Percentiles rank a stretch among this genome's conserved stretches.
Evolutionary conservation across 768 basidiomycete genomes (phyloP).

Genomic region (Russula abietina): DNA sequence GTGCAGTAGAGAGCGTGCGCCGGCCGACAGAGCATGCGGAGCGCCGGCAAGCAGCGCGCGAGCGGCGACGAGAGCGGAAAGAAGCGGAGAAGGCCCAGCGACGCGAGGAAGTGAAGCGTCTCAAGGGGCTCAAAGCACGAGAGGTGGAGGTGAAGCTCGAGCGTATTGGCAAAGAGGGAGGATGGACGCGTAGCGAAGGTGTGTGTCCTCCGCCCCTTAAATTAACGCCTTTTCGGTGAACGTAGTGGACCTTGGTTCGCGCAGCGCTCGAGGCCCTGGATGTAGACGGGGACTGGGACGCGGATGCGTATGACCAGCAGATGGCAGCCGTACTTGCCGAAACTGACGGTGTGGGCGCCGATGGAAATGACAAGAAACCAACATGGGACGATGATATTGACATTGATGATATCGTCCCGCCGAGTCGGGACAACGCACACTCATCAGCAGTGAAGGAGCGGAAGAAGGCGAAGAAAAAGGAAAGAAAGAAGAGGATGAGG

Average conservation of each 20-base stretch:
- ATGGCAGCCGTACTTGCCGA: constrained; percentile 70
- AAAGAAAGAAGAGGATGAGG: constrained; percentile 51
- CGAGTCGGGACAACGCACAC: constrained; percentile 30
- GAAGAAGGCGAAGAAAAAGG: constrained; percentile 40
- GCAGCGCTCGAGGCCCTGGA: constrained; percentile 65
- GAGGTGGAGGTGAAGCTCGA: constrained; percentile 75
- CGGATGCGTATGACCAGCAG: constrained; percentile 72
- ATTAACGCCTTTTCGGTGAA: background rate
- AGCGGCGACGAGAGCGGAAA: constrained; percentile 69
- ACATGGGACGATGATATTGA: constrained; percentile 89
- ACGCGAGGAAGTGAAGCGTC: constrained; percentile 72
- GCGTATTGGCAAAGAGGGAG: constrained; percentile 64
- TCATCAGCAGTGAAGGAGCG: constrained; percentile 12
- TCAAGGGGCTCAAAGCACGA: constrained; percentile 80
- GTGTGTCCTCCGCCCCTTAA: background rate
- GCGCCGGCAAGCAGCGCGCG: constrained; percentile 73
- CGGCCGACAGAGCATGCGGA: constrained; percentile 56
- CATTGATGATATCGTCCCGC: constrained; percentile 54
- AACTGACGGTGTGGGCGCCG: constrained; percentile 37
- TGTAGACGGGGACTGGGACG: constrained; percentile 91
- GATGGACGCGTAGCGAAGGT: constrained; percentile 36
- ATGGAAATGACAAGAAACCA: constrained; percentile 58
- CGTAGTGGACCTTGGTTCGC: constrained; percentile 3
- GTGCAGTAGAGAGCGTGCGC: constrained; percentile 58
- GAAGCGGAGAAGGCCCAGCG: constrained; percentile 68